These are phyloP conservation scores for Venturia aucupariae DNA, from an alignment of 2,329 filamentous ascomycete species.

Conservation along the genomic window DNA sequence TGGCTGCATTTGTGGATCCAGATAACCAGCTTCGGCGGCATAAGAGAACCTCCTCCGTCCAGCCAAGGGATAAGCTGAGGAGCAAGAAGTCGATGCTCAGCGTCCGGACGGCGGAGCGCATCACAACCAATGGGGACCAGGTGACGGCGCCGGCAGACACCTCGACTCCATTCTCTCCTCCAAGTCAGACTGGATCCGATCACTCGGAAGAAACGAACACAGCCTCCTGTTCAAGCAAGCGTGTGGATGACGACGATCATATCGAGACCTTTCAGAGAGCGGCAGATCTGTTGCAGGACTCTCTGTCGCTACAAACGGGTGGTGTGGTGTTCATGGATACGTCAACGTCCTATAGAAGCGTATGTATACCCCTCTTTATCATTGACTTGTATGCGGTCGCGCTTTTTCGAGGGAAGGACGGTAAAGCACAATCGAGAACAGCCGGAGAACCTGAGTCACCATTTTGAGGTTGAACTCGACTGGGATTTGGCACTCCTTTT, in stretches of 20 bases:
- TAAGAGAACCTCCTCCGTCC: background rate
- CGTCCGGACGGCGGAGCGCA: background rate
- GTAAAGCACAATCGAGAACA: too few species aligned
- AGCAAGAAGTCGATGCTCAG: background rate
- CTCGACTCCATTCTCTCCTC: background rate
- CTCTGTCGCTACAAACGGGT: constrained; percentile 35
- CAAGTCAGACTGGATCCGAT: background rate
- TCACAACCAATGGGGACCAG: background rate
- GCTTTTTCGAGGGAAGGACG: too few species aligned
- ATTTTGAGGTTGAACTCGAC: too few species aligned
- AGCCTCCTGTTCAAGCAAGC: background rate
- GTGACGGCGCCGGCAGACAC: background rate
- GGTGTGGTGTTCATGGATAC: constrained; percentile 38
- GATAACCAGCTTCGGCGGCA: constrained; percentile 16
- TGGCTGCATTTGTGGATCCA: constrained; percentile 22
- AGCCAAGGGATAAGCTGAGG: background rate
- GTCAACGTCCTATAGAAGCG: constrained; percentile 14
- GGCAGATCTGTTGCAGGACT: constrained; percentile 38
- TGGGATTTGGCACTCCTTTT: too few species aligned
- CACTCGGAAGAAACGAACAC: constrained; percentile 14
- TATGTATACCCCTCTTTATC: background rate
- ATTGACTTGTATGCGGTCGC: background rate
- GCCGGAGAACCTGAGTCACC: too few species aligned
- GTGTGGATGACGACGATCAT: constrained; percentile 27
- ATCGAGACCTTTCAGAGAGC: constrained; percentile 39